Evolutionary conservation across 2,329 filamentous ascomycete species (phyloP), one percentile per base, ranked within the genome.

Genomic region (Zalaria obscura): DNA sequence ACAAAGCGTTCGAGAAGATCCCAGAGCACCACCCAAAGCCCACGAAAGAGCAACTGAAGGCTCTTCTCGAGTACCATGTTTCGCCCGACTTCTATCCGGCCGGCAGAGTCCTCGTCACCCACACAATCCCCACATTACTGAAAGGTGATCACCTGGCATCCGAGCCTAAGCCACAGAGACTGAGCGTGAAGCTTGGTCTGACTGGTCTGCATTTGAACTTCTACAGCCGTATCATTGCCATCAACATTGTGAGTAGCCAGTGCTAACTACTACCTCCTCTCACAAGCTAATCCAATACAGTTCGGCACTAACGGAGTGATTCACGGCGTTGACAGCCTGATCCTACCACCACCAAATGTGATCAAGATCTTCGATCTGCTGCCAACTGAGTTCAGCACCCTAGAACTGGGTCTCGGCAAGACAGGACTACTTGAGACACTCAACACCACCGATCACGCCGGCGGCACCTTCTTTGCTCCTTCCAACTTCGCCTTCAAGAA

Each of bases 391-490:
- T 93, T 93, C 68, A 85, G 78, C 48, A 93, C 86, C 0, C 73
- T 93, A 1, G 70, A 80, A 40, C 73, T 88, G 5, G 88, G 75
- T 4, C 76, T 86, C 27, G 66, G 72, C 41, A 85, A 83, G 65
- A 89, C 85, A 0, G 78, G 81, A 5, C 72, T 95, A 1, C 69
- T 71, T 41, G 64, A 78, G 8, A 70, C 69, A 39, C 63, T 80
- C 41, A 67, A 73, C 50, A 65, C 70, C 49, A 69, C 62, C 41
- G 65, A 64, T 31, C 67, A 72, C 36, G 60, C 66, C 2, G 85
- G 85, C 31, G 76, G 77, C 33, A 94, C 87, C 3, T 57, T 91
- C 46, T 93, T 94, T 53, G 83, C 82, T 0, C 87, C 88, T 0
- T 76, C 73, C 36, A 94, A 95, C 69, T 64, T 62, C 4, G 88